These are phyloP conservation scores for Alternaria hordeiaustralica DNA, from an alignment of 2,329 filamentous ascomycete genomes.

Conservation along the genomic window DNA sequence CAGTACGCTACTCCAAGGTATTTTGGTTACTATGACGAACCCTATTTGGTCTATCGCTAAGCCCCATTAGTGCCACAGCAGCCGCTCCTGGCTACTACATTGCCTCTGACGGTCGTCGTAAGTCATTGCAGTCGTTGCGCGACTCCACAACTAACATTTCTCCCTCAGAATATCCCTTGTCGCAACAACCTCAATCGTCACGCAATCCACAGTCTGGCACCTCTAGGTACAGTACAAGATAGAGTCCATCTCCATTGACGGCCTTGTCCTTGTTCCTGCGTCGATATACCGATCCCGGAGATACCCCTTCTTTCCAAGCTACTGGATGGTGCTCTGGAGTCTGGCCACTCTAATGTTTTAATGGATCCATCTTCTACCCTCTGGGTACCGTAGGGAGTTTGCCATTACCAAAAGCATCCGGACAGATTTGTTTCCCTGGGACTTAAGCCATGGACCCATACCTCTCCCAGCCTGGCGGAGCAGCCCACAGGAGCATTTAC, in stretches of 20 bases:
- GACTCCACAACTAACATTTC: constrained; percentile 24
- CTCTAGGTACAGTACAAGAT: constrained; percentile 33
- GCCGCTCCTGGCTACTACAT: constrained; percentile 46
- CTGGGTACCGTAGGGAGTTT: constrained; percentile 33
- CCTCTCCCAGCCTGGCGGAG: constrained; percentile 15
- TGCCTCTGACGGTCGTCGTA: constrained; percentile 48
- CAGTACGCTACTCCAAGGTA: constrained; percentile 47
- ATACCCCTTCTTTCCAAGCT: constrained; percentile 42
- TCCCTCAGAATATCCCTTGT: constrained; percentile 41
- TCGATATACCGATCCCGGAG: constrained; percentile 42
- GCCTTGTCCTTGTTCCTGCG: constrained; percentile 37
- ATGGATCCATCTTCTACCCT: constrained; percentile 31
- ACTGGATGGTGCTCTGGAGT: constrained; percentile 43
- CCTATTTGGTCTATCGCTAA: constrained; percentile 51
- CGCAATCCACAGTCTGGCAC: constrained; percentile 32
- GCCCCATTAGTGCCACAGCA: constrained; percentile 40
- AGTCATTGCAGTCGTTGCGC: constrained; percentile 24
- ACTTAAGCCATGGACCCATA: constrained; percentile 22
- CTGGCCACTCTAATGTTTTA: constrained; percentile 34
- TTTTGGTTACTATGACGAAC: constrained; percentile 49
- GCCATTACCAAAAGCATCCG: constrained; percentile 32
- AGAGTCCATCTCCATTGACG: constrained; percentile 33
- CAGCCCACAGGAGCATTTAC: constrained; percentile 20
- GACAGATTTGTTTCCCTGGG: constrained; percentile 27
- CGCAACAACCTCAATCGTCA: constrained; percentile 35